Evolutionary conservation across 768 basidiomycete species (phyloP), one percentile per base, ranked within the genome.

Genomic region (Exsudoporus frostii): DNA sequence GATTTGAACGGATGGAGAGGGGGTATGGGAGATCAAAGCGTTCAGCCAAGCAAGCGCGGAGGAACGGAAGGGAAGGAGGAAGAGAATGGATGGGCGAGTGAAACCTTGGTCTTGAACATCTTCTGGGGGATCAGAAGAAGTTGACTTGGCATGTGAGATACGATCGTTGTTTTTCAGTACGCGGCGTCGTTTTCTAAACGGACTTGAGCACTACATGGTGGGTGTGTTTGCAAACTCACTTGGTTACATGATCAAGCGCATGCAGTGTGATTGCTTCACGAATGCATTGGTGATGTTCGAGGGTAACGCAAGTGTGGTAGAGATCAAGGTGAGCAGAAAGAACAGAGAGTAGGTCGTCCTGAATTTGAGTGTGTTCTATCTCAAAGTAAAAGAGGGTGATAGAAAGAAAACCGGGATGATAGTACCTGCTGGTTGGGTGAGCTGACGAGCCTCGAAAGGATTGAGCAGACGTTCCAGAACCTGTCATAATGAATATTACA

Each of bases 71-170:
- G 97, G 97, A 10, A 95, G 81, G 52, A 98, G 83, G 57, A 99
- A 74, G 42, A 99, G 88, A 27, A 96, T 77, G 19, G 96, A 94
- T 10, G 97, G 96, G 6, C 97, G 89, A 7, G 95, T 97, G 73
- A 98, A 98, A 25, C 96, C 96, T 78, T 98, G 97, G 65, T 99
- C 97, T 72, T 92, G 91, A 14, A 90, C 79, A 55, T 91, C 84
- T 70, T 86, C 83, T 2, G 85, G 85, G 2, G 81, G 76, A 22
- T 82, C 74, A 7, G 73, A 71, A 45, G 78, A 74, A 15, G 78
- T 67, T 68, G 90, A 86, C 10, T 79, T 71, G 10, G 85, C 83
- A 57, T 85, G 81, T 0, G 89, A 78, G n/a, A 98, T 77, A 37
- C 88, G 89, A 58, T 96, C 92, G 63, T 98, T 98, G 70, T 95